These are phyloP conservation scores for Pelargonium cotyledonis DNA, from an alignment of 441 rosid species.

Conservation along the genomic window DNA sequence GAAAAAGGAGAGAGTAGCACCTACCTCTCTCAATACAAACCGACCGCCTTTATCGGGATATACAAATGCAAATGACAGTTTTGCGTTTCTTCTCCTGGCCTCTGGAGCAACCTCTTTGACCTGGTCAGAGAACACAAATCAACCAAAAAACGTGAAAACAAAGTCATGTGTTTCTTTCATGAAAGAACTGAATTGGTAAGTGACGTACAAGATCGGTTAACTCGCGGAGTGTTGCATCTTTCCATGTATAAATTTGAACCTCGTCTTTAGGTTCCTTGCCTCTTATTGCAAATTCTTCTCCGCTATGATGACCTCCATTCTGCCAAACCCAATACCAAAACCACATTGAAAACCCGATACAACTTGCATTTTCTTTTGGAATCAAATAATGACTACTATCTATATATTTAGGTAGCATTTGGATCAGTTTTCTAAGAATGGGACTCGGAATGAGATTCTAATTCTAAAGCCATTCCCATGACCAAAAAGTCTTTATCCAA, in stretches of 20 bases:
- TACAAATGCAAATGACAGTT: constrained; percentile 85
- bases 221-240: constrained; percentile 11
- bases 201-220: constrained; percentile 10
- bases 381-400: neutral
- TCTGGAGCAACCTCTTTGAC: constrained; percentile 88
- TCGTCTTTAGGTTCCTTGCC: constrained; percentile 13
- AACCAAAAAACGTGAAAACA: neutral
- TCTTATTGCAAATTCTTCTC: constrained; percentile 10
- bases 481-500: no score
- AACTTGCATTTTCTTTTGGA: neutral
- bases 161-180: neutral
- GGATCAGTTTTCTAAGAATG: no score
- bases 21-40: constrained; percentile 62
- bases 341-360: neutral
- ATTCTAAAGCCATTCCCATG: no score
- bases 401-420: neutral
- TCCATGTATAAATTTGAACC: constrained; percentile 13
- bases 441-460: no score
- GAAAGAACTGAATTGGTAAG: neutral
- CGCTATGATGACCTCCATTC: constrained; percentile 7
- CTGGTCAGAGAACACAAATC: constrained; percentile 24
- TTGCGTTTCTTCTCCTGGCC: constrained; percentile 86
- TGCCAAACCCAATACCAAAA: neutral
- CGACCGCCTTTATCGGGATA: constrained; percentile 84
- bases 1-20: constrained; percentile 4